Evolutionary conservation across 108 stramenopile genomes (phyloP), one percentile per base, ranked within the genome.

Genomic region (Cyclotella baltica): DNA sequence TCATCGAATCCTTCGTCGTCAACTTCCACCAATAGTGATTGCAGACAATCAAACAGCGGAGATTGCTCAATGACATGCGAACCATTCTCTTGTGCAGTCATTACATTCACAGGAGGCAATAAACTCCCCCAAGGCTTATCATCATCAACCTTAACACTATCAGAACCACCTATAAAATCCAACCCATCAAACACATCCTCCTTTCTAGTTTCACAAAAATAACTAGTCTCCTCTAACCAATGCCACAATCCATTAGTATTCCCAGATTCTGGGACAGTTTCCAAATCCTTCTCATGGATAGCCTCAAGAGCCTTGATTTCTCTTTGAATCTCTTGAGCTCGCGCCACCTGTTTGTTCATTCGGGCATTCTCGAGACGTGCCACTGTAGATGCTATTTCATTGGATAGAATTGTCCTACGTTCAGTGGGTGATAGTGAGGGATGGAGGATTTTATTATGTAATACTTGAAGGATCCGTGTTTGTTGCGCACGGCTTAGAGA

Each of bases 21-120:
- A 59, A 83, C 84, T 28, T 88, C 85, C n/a, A 91, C 83, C 67
- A 91, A 51, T 70, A 91, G 70, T 28, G 88, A 91, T 52, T 89
- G 88, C 46, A 91, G 64, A 72, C 85, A 75, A 78, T 88, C 89
- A 70, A 81, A 86, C 61, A 88, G 33, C 37, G 85, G 78, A 43
- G 70, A 67, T 64, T 29, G 58, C 53, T 70, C 55, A n/a, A 68
- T 68, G 34, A 29, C 46, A 46, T 58, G 18, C 3, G 33, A 16
- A 37, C 29, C 15, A 35, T 43, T 31, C 8, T 72, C 33, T 1
- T 70, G 22, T 51, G 20, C n/a, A 20, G 28, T 48, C 48, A 22
- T 33, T 22, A 70, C 70, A 59, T 53, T 47, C 29, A 65, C 58
- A 28, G n/a, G 15, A 33, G 46, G 43, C 19, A 22, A 38, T 19